phyloP scores from a whole-genome alignment of 2,329 filamentous ascomycete genomes.

The Exserohilum rostratum region DNA sequence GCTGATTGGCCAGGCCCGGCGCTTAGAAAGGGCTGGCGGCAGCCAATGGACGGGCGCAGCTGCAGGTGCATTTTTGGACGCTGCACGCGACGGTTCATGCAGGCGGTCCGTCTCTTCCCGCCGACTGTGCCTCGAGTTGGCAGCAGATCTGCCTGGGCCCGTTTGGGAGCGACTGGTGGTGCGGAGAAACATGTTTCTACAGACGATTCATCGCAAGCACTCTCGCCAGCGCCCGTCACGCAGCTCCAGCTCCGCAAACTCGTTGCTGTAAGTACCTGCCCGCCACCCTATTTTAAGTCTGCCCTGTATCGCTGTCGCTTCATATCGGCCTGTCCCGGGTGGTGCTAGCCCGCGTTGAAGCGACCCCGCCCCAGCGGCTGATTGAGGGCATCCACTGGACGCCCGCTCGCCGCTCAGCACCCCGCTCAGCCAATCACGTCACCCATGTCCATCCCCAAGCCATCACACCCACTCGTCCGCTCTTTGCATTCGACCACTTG shows the following conservation, averaged over 20 bases:
- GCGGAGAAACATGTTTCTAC: conserved; percentile 22
- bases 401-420: conserved; percentile 32
- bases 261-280: no score
- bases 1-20: conserved; percentile 17
- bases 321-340: conserved; percentile 10
- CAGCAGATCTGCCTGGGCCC: conserved; percentile 12
- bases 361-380: conserved; percentile 45
- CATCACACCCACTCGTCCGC: conserved; percentile 31
- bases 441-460: conserved; percentile 19
- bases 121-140: conserved; percentile 29
- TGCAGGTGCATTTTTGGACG: conserved; percentile 9
- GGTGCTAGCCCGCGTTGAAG: conserved; percentile 16
- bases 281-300: no score
- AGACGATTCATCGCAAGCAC: background rate
- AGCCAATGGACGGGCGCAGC: conserved; percentile 14
- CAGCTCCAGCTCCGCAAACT: no score
- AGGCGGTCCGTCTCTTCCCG: conserved; percentile 32
- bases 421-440: conserved; percentile 40
- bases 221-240: no score
- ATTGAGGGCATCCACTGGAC: conserved; percentile 38
- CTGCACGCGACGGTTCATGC: conserved; percentile 26
- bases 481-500: conserved; percentile 33
- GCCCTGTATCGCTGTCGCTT: no score
- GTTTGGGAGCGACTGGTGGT: conserved; percentile 2
- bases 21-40: conserved; percentile 18